These are phyloP conservation scores for Hapsidospora chrysogenum DNA, from an alignment of 495 filamentous ascomycete genomes.

Conservation along the genomic window DNA sequence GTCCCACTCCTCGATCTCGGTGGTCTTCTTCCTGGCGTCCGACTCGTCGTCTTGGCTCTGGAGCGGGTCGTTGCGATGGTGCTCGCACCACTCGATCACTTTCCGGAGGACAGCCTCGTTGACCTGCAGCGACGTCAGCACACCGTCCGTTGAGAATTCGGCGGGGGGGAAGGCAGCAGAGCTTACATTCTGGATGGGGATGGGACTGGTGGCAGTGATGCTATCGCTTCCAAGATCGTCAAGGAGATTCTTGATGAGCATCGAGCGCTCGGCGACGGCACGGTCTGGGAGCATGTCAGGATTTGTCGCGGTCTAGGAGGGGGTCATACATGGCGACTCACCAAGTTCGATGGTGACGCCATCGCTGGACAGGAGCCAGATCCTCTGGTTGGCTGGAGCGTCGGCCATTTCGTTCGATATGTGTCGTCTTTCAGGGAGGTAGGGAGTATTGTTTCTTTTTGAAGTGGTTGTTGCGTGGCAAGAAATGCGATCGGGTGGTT, in stretches of 20 bases:
- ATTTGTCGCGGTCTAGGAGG: background rate
- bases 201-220: conserved; percentile 54
- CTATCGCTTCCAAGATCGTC: conserved; percentile 68
- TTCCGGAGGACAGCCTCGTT: conserved; percentile 87
- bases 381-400: too few relatives aligned
- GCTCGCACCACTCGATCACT: conserved; percentile 93
- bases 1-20: conserved; percentile 98
- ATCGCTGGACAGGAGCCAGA: conserved; percentile 9
- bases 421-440: too few relatives aligned
- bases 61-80: conserved; percentile 78
- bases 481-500: too few relatives aligned
- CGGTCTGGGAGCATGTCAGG: conserved; percentile 38
- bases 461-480: too few relatives aligned
- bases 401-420: too few relatives aligned
- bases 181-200: conserved; percentile 63
- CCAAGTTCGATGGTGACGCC: conserved; percentile 13
- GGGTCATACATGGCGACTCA: conserved; percentile 8
- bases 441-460: too few relatives aligned
- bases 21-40: conserved; percentile 91
- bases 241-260: conserved; percentile 95
- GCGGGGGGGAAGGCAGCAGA: conserved; percentile 3
- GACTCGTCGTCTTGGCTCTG: conserved; percentile 68
- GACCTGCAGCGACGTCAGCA: conserved; percentile 36
- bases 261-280: conserved; percentile 72
- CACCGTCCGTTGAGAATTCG: background rate